Evolutionary conservation across 2,329 filamentous ascomycete species (phyloP).

Genomic region (Fusarium tupiense): DNA sequence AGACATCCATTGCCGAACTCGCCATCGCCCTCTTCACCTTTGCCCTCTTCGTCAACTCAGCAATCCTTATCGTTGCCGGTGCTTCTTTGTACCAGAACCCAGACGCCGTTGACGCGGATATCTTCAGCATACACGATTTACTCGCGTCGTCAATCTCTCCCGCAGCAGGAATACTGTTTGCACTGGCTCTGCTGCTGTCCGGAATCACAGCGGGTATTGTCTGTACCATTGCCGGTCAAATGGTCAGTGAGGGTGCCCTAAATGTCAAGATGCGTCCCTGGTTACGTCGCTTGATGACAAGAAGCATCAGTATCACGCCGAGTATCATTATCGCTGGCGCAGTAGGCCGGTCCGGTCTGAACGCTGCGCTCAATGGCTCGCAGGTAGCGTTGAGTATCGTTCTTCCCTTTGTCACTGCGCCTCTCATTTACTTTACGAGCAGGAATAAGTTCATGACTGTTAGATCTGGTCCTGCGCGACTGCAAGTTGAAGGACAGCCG

Average conservation of each 20-base stretch:
- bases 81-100: slow-evolving; percentile 74
- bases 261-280: slow-evolving; percentile 73
- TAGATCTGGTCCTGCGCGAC: not conserved
- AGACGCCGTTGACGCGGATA: slow-evolving; percentile 73
- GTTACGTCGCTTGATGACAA: slow-evolving; percentile 80
- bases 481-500: not conserved
- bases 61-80: slow-evolving; percentile 84
- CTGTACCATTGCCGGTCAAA: slow-evolving; percentile 89
- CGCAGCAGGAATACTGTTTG: slow-evolving; percentile 84
- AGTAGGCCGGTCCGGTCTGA: slow-evolving; percentile 76
- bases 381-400: slow-evolving; percentile 84
- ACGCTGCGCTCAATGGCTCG: slow-evolving; percentile 75
- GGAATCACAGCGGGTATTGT: slow-evolving; percentile 86
- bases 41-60: slow-evolving; percentile 84
- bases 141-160: slow-evolving; percentile 75
- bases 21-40: slow-evolving; percentile 81
- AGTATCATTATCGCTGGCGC: slow-evolving; percentile 85
- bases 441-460: slow-evolving; percentile 83
- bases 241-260: slow-evolving; percentile 86
- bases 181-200: slow-evolving; percentile 80
- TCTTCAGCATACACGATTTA: slow-evolving; percentile 84
- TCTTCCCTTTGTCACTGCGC: slow-evolving; percentile 83
- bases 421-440: slow-evolving; percentile 87
- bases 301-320: slow-evolving; percentile 82
- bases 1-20: slow-evolving; percentile 77